Evolutionary conservation across 106 monocot species (phyloP).

Genomic region (Acanthochlamys bracteata): DNA sequence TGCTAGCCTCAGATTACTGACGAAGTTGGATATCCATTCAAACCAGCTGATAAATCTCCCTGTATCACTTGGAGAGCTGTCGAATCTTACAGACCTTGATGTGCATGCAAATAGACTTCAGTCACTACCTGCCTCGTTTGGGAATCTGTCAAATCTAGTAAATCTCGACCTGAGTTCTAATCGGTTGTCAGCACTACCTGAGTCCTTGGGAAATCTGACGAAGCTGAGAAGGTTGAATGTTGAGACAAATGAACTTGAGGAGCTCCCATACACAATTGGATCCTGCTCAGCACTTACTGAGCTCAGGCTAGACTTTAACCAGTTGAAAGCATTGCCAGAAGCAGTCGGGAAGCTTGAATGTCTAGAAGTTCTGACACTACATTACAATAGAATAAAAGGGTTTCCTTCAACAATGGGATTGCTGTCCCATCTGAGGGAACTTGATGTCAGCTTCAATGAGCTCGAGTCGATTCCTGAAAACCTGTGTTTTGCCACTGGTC

Average conservation of each 20-base stretch:
- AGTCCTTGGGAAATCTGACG: conserved; percentile 59
- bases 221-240: conserved; percentile 50
- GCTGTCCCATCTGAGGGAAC: conserved; percentile 52
- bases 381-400: conserved; percentile 75
- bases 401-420: conserved; percentile 84
- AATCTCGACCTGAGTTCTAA: conserved; percentile 73
- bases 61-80: conserved; percentile 57
- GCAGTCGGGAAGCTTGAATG: conserved; percentile 76
- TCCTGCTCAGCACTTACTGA: conserved; percentile 53
- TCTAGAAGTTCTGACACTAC: conserved; percentile 65
- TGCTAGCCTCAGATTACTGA: conserved; percentile 44
- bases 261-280: conserved; percentile 91
- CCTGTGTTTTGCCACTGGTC: conserved; percentile 61
- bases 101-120: conserved; percentile 55
- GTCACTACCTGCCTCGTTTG: conserved; percentile 57
- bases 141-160: conserved; percentile 50
- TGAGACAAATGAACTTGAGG: conserved; percentile 96
- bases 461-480: conserved; percentile 75
- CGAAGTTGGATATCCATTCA: conserved; percentile 76
- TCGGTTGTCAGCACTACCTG: conserved; percentile 52
- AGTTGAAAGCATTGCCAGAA: conserved; percentile 81
- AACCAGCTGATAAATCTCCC: conserved; percentile 73
- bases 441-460: conserved; percentile 90
- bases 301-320: conserved; percentile 84
- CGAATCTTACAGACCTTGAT: conserved; percentile 62